Conservation (phyloP, 2,329 filamentous ascomycete species). For the Fusarium sp. region DNA sequence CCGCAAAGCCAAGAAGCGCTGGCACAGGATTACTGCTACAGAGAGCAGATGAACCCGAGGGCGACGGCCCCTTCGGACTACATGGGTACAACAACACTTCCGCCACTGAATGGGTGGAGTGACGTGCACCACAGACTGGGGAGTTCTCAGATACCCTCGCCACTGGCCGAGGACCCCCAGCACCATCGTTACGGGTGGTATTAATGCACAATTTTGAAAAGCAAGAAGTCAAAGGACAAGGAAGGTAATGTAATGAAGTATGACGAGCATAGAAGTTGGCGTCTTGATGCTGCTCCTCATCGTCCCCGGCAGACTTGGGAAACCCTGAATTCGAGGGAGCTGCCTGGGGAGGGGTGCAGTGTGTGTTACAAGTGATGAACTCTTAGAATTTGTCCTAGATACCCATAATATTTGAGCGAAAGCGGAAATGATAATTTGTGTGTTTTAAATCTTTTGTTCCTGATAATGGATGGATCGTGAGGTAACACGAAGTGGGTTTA, state of each 20-base stretch:
- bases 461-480: not conserved
- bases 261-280: not conserved
- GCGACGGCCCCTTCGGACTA: not conserved
- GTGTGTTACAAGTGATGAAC: constrained; percentile 9
- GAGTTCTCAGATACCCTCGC: constrained; percentile 14
- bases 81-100: not conserved
- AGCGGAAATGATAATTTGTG: constrained; percentile 5
- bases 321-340: not conserved
- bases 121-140: constrained; percentile 10
- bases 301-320: not conserved
- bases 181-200: constrained; percentile 11
- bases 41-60: not conserved
- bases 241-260: not conserved
- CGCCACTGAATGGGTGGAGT: constrained; percentile 6
- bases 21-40: constrained; percentile 14
- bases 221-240: not conserved
- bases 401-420: constrained; percentile 21
- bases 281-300: not conserved
- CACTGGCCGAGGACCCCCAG: constrained; percentile 25
- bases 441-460: not conserved
- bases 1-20: constrained; percentile 30
- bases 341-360: not conserved
- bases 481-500: not conserved
- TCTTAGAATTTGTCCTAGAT: constrained; percentile 17
- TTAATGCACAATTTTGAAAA: constrained; percentile 7